phyloP scores from a whole-genome alignment of 1,284 basidiomycete genomes.

The Omphalotus olearius region DNA sequence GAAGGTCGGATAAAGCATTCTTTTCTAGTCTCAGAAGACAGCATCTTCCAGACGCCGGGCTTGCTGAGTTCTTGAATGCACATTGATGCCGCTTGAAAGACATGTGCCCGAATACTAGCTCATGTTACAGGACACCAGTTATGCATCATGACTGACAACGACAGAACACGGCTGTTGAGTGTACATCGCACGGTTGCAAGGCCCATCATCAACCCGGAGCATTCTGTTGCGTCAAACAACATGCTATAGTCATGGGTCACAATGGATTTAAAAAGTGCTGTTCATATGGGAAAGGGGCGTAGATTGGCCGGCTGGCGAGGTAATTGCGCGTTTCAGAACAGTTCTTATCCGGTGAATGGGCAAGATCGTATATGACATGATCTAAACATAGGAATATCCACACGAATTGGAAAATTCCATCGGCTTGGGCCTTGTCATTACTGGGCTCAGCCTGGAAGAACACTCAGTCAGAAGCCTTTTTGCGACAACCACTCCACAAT shows the following conservation, averaged over 20 bases:
- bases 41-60: too few relatives aligned
- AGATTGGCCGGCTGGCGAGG: background rate
- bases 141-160: slow-evolving; percentile 3
- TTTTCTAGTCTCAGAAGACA: too few relatives aligned
- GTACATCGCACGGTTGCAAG: slow-evolving; percentile 9
- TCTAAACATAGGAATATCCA: slow-evolving; percentile 4
- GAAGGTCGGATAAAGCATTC: too few relatives aligned
- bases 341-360: background rate
- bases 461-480: slow-evolving; percentile 48
- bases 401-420: background rate
- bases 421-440: background rate
- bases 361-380: background rate
- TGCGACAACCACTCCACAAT: slow-evolving; percentile 54
- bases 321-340: too few relatives aligned
- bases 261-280: slow-evolving; percentile 2
- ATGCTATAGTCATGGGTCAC: slow-evolving; percentile 6
- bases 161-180: background rate
- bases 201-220: slow-evolving; percentile 3
- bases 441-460: background rate
- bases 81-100: too few relatives aligned
- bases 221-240: background rate
- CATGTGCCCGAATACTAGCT: too few relatives aligned
- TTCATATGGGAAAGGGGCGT: slow-evolving; percentile 8
- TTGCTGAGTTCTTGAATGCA: too few relatives aligned
- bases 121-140: background rate